These are phyloP conservation scores for Mortierella claussenii DNA, from an alignment of 192 early-diverging fungal genomes.

Conservation along the genomic window DNA sequence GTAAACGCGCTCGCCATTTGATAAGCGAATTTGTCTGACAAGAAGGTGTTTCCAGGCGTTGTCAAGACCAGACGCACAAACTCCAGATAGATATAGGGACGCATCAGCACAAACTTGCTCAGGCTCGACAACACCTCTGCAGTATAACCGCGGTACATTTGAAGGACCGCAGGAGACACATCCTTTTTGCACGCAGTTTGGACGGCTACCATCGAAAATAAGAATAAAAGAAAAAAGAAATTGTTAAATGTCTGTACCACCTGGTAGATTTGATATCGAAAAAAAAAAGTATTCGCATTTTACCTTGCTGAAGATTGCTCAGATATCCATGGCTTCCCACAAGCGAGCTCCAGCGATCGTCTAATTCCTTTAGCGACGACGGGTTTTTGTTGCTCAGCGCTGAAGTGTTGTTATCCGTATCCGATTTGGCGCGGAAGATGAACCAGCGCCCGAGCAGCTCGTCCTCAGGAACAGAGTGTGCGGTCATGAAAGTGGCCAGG, in stretches of 20 bases:
- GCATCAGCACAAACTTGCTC: slow-evolving; percentile 23
- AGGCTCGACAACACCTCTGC: not conserved
- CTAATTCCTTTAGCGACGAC: slow-evolving; percentile 13
- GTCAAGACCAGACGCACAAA: slow-evolving; percentile 36
- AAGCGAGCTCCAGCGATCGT: slow-evolving; percentile 13
- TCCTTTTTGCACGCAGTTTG: not conserved
- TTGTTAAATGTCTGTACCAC: not conserved
- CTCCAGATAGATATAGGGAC: slow-evolving; percentile 24
- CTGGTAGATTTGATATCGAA: too few relatives aligned
- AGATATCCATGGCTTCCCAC: slow-evolving; percentile 8
- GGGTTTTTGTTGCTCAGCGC: not conserved
- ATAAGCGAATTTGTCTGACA: not conserved
- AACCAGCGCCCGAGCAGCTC: slow-evolving; percentile 12
- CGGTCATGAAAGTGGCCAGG: slow-evolving; percentile 6
- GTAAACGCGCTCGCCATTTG: slow-evolving; percentile 18
- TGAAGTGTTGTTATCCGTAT: not conserved
- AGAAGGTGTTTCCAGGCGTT: slow-evolving; percentile 10
- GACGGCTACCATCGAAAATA: slow-evolving; percentile 15
- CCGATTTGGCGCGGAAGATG: not conserved
- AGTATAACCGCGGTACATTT: slow-evolving; percentile 8
- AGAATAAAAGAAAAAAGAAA: not conserved
- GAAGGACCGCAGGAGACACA: slow-evolving; percentile 1
- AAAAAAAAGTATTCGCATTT: too few relatives aligned
- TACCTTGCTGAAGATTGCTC: slow-evolving; percentile 16
- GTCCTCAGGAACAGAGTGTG: not conserved